phyloP scores from a whole-genome alignment of 805 yeast species.

The Blastobotrys parvus region DNA sequence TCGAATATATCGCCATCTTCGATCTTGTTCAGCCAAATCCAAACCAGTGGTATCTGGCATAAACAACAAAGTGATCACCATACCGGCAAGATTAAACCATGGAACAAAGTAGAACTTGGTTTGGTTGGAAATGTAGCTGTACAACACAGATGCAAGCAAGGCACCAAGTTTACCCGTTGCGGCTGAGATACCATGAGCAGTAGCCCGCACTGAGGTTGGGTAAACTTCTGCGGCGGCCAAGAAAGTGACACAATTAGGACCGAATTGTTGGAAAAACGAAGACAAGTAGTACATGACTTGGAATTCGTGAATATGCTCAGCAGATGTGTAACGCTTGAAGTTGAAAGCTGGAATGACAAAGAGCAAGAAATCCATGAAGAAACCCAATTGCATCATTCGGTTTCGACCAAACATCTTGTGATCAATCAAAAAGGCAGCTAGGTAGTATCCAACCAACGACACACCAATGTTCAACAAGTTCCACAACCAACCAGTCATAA shows the following conservation, averaged over 20 bases:
- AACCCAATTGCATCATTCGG: slow-evolving; percentile 45
- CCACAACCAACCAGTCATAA: slow-evolving; percentile 50
- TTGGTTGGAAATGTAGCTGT: slow-evolving; percentile 26
- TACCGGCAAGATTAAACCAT: slow-evolving; percentile 29
- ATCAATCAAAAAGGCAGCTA: slow-evolving; percentile 44
- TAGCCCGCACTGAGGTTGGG: slow-evolving; percentile 57
- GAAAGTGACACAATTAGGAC: slow-evolving; percentile 55
- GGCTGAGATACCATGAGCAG: slow-evolving; percentile 57
- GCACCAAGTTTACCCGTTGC: slow-evolving; percentile 58
- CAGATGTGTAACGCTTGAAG: slow-evolving; percentile 25
- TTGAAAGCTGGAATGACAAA: slow-evolving; percentile 50
- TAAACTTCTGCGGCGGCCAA: slow-evolving; percentile 52
- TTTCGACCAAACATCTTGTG: slow-evolving; percentile 41
- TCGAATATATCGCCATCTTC: slow-evolving; percentile 25
- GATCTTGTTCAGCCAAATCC: slow-evolving; percentile 28
- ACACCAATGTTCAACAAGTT: slow-evolving; percentile 38
- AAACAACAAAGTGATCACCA: slow-evolving; percentile 23
- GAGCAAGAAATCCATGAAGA: slow-evolving; percentile 42
- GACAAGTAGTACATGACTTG: slow-evolving; percentile 49
- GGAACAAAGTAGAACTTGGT: slow-evolving; percentile 27
- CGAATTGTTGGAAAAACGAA: slow-evolving; percentile 56
- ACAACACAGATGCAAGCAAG: slow-evolving; percentile 37
- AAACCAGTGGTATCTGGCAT: slow-evolving; percentile 29
- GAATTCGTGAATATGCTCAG: slow-evolving; percentile 25
- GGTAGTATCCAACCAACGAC: slow-evolving; percentile 55